A percentile compares a stretch with the other conserved stretches of the same genome.
These are phyloP conservation scores for Calocybe gangraenosa DNA, from an alignment of 768 basidiomycete species.

Conservation along the genomic window DNA sequence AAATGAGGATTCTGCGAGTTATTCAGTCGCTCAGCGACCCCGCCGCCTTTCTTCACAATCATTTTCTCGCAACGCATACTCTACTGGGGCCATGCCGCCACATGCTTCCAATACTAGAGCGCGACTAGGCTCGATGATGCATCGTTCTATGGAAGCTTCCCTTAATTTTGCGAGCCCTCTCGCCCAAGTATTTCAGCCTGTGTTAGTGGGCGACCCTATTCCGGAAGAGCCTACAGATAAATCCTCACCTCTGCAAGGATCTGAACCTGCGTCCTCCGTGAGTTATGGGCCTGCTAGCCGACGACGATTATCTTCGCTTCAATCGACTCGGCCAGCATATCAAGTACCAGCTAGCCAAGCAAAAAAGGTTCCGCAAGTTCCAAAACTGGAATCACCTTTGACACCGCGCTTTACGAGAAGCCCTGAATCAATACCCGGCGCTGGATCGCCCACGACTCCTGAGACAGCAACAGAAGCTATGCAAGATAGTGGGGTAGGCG, in stretches of 20 bases:
- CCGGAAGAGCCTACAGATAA: constrained; percentile 23
- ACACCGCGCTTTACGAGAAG: constrained; percentile 16
- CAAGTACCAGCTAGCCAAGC: constrained; percentile 17
- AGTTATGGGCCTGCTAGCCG: constrained; percentile 44
- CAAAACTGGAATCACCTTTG: constrained; percentile 15
- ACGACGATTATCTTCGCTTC: constrained; percentile 36
- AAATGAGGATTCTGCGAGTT: constrained; percentile 28
- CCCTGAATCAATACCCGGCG: constrained; percentile 10
- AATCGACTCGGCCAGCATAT: constrained; percentile 15
- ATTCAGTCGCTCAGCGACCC: constrained; percentile 20
- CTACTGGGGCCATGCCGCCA: constrained; percentile 4
- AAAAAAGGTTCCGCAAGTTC: constrained; percentile 21
- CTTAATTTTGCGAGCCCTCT: constrained; percentile 57
- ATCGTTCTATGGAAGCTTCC: constrained; percentile 29
- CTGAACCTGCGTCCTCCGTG: constrained; percentile 21
- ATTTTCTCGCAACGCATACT: not conserved
- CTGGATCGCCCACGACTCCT: constrained; percentile 16
- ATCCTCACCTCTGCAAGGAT: constrained; percentile 1
- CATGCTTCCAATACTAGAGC: constrained; percentile 26
- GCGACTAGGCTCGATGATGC: constrained; percentile 41
- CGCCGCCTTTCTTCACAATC: constrained; percentile 10
- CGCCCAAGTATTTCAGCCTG: constrained; percentile 69
- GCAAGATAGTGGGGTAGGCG: constrained; percentile 13
- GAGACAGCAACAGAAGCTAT: constrained; percentile 20
- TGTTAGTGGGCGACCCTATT: constrained; percentile 50